Evolutionary conservation across 169 alveolate genomes (phyloP), one percentile per base, ranked within the genome.

Genomic region (Cryptosporidium sp.): DNA sequence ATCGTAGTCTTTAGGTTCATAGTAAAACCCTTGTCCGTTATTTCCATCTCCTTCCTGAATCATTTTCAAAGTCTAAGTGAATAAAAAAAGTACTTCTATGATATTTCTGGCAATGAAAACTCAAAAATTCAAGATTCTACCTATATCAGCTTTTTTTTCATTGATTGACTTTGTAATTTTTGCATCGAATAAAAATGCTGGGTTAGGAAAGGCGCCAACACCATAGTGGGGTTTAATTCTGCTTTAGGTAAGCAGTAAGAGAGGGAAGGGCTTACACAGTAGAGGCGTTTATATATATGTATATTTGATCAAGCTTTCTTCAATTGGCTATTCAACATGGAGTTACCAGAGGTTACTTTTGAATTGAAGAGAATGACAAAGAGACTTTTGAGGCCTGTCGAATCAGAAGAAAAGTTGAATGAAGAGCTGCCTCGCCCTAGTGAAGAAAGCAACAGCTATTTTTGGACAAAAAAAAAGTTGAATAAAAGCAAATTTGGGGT

Each of bases 21-120:
- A 80, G 51, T 80, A 12, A 18, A 62, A 65, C 21, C 89, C 89
- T 29, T 62, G 65, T 26, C 89, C 89, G 7, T 67, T 67, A 80
- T 80, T 26, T 41, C 89, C 89, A 14, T 80, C 89, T 43, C 89
- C 89, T 3, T 58, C 62, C 21, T 41, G 23, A 23, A 80, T 80
- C 89, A 80, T 80, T 12, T 45, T 48, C 33, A 21, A 10, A 7
- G 9, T 8, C 10, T 2, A 12, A 55, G 1, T 55, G 4, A 55
- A 26, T 26, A 12, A n/a, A 14, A 16, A 12, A 3, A 12, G 23
- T 14, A 12, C 23, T 14, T 48, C 2, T 48, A 1, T 3, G 2
- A 16, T n/a, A 18, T 3, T 23, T 23, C 31, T n/a, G 62, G 12
- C 6, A 14, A 5, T 52, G 1, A 14, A 52, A 52, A 52, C 5